Conservation (phyloP, 2,329 filamentous ascomycete species). For the Fusarium sp. region DNA sequence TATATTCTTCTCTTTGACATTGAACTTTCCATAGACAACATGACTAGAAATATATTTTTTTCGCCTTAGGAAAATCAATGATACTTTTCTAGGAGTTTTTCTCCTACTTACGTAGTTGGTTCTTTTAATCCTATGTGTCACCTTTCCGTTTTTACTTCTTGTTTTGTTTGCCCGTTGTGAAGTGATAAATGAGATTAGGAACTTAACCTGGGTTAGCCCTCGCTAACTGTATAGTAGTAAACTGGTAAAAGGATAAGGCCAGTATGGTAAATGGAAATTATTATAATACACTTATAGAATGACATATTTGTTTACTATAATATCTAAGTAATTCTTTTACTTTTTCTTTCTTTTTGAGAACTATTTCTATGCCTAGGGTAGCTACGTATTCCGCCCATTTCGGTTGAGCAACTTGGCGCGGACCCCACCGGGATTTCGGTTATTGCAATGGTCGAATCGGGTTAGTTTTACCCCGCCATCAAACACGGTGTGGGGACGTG, state of each 20-base stretch:
- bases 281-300: background rate
- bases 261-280: background rate
- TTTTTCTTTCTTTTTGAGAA: background rate
- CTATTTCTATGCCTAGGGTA: background rate
- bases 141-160: too few relatives aligned
- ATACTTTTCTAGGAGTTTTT: too few relatives aligned
- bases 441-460: background rate
- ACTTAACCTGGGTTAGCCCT: too few relatives aligned
- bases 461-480: background rate
- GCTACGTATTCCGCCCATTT: background rate
- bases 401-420: background rate
- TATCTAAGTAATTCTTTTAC: background rate
- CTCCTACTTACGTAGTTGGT: too few relatives aligned
- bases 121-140: too few relatives aligned
- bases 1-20: background rate
- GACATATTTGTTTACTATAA: background rate
- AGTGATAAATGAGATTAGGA: too few relatives aligned
- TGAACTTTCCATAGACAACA: too few relatives aligned
- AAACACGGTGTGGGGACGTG: slow-evolving; percentile 2
- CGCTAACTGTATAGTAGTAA: too few relatives aligned
- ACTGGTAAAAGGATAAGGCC: background rate
- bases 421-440: background rate
- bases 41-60: too few relatives aligned
- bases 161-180: too few relatives aligned
- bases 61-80: too few relatives aligned